Base-by-base conservation (phyloP, 1,284 basidiomycete genomes). In the Earliella scabrosa region DNA sequence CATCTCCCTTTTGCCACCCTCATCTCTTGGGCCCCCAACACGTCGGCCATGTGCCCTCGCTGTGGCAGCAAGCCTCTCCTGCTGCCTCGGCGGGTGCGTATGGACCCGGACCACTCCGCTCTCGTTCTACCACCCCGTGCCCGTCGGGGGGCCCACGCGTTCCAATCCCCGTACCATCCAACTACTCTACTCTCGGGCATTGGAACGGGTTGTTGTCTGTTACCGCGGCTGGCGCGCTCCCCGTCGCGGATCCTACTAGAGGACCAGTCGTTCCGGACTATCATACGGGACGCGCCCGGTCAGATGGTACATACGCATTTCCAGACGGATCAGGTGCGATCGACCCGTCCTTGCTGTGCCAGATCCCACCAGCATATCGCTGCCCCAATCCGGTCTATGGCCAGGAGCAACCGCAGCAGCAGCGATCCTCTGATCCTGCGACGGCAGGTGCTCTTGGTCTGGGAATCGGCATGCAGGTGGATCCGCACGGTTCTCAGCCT, bases 401-500 rank as follows among this genome's bases (percentile, higher is more conserved):
- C 50, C 35, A 50, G 40, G 50, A 52, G 55, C 55, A 50, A 16
- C 16, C 46, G 55, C 50, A 23, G 44, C 43, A 9, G 46, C 50
- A 36, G 32, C 14, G 55, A 24, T 21, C 21, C 1, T 6, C n/a
- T 23, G 46, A 32, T 55, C 50, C 47, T 50, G 55, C 40, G 6
- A 39, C 51, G 21, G 55, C 50, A 48, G 43, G 14, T 55, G 50
- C 46, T 52, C 14, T 29, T 52, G 50, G 55, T 40, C 39, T 18
- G 52, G 59, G 46, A 11, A 38, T 27, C 21, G 48, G 48, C n/a
- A 50, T 54, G 48, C 54, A 53, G 50, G 50, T 49, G 45, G 14
- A 23, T 10, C 13, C n/a, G 11, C 5, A 29, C 16, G 13, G 2
- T 18, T 27, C 4, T 40, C 18, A 13, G 18, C 8, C 8, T 20